phyloP scores from a whole-genome alignment of 805 yeast genomes.

The Candida michaelii region DNA sequence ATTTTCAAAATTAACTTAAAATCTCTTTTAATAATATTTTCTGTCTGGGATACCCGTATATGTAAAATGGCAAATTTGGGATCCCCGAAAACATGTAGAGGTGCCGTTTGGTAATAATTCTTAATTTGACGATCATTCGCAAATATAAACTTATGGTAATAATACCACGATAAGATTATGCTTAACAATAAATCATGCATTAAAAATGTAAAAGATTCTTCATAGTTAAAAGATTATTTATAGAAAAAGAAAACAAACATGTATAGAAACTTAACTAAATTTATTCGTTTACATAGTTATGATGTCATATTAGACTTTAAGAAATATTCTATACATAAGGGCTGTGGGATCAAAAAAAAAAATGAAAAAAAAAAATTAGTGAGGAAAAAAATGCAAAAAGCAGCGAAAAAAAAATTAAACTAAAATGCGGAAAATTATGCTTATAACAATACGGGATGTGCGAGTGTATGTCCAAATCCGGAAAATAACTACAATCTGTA shows the following conservation, averaged over 20 bases:
- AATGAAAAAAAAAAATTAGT: conserved; percentile 1
- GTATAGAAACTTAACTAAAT: background rate
- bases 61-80: too few relatives aligned
- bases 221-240: background rate
- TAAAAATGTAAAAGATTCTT: background rate
- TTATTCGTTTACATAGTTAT: conserved; percentile 5
- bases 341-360: background rate
- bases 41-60: too few relatives aligned
- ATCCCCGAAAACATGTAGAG: too few relatives aligned
- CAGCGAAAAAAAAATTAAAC: conserved; percentile 6
- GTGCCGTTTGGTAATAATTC: too few relatives aligned
- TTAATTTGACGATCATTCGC: too few relatives aligned
- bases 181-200: background rate
- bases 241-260: conserved; percentile 4
- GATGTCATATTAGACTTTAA: background rate
- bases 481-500: background rate
- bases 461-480: background rate
- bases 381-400: too few relatives aligned
- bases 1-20: too few relatives aligned
- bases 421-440: conserved; percentile 5
- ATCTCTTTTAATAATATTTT: too few relatives aligned
- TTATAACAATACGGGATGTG: conserved; percentile 1
- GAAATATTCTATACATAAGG: conserved; percentile 5
- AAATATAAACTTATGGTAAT: too few relatives aligned
- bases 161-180: too few relatives aligned